These are phyloP conservation scores for Solanum piurae DNA, from an alignment of 257 asterid genomes.

Conservation along the genomic window DNA sequence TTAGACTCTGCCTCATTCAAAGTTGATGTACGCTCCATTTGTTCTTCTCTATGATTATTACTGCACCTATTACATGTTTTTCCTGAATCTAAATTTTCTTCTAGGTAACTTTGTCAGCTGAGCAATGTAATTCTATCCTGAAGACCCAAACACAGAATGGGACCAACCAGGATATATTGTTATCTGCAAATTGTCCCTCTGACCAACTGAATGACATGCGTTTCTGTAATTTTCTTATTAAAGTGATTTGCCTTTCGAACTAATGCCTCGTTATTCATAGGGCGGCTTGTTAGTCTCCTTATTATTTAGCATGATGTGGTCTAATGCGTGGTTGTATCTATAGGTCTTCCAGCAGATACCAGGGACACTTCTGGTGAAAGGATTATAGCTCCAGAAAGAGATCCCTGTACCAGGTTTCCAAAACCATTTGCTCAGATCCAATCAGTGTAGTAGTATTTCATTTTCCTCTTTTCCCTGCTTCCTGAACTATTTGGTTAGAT, in stretches of 20 bases:
- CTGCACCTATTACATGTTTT: not conserved
- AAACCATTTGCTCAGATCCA: not conserved
- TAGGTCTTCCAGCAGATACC: constrained; percentile 90
- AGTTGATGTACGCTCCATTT: constrained; percentile 42
- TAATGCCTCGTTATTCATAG: not conserved
- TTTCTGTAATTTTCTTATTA: constrained; percentile 39
- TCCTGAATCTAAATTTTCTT: not conserved
- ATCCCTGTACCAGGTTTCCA: constrained; percentile 42
- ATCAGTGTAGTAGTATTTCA: constrained; percentile 2
- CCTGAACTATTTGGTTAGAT: not conserved
- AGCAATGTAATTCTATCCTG: constrained; percentile 39
- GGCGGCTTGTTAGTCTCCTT: not conserved
- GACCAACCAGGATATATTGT: constrained; percentile 5
- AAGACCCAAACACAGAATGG: constrained; percentile 14
- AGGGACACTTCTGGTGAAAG: constrained; percentile 69
- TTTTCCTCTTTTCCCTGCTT: not conserved
- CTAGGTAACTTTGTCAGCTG: constrained; percentile 8
- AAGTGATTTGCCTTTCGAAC: not conserved
- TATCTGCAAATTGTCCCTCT: constrained; percentile 11
- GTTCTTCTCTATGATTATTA: not conserved
- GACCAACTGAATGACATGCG: constrained; percentile 23
- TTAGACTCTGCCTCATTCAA: constrained; percentile 42
- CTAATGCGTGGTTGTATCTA: not conserved
- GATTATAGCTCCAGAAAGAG: constrained; percentile 42
- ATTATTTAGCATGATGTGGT: not conserved